phyloP scores from a whole-genome alignment of 352 stramenopile species.

The Pythium dissotocum region DNA sequence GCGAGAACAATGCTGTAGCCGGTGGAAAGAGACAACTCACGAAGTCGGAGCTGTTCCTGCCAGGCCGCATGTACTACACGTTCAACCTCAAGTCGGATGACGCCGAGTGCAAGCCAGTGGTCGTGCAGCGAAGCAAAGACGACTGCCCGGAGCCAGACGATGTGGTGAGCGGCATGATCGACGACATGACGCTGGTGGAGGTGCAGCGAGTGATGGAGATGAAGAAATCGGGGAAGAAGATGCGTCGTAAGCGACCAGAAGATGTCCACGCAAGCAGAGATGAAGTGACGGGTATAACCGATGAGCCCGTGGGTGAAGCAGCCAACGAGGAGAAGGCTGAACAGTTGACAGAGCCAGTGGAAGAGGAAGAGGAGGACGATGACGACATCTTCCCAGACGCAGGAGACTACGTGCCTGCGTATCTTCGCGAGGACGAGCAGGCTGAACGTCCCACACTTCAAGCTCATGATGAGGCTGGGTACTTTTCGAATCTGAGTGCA shows the following conservation, averaged over 20 bases:
- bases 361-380: constrained; percentile 41
- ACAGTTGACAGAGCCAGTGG: not conserved
- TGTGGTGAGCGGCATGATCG: constrained; percentile 52
- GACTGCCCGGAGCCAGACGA: constrained; percentile 65
- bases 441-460: constrained; percentile 18
- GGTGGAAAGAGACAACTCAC: constrained; percentile 5
- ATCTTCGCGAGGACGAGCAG: constrained; percentile 39
- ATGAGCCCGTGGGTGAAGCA: not conserved
- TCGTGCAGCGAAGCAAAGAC: constrained; percentile 74
- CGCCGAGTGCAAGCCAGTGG: constrained; percentile 52
- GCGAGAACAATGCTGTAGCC: constrained; percentile 35
- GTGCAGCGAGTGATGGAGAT: constrained; percentile 45
- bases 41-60: constrained; percentile 72
- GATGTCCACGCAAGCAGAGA: not conserved
- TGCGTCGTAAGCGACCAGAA: constrained; percentile 28
- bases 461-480: constrained; percentile 34
- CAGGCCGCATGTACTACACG: constrained; percentile 74
- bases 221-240: constrained; percentile 28
- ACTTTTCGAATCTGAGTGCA: constrained; percentile 74
- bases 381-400: constrained; percentile 80
- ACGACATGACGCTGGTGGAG: constrained; percentile 44
- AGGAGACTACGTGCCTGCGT: constrained; percentile 68
- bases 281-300: constrained; percentile 5
- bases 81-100: constrained; percentile 51
- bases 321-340: not conserved